A percentile compares a stretch with the other conserved stretches of the same genome.
Conservation (phyloP, 208 protist genomes). For the Novymonas esmeraldas region DNA sequence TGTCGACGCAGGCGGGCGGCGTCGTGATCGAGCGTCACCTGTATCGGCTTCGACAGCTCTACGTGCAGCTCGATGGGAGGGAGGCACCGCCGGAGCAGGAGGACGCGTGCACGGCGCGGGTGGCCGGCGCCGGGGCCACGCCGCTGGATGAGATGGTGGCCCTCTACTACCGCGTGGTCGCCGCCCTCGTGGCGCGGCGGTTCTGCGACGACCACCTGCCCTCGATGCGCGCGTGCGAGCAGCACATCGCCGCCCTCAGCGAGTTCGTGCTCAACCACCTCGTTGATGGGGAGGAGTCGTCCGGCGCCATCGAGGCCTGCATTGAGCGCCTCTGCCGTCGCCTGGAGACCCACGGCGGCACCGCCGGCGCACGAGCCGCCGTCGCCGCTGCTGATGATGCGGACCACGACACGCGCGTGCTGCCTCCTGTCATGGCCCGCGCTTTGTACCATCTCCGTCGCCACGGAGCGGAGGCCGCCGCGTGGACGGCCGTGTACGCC, state of each 20-base stretch:
- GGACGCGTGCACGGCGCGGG: neutral
- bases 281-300: slow-evolving; percentile 2
- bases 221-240: slow-evolving; percentile 21
- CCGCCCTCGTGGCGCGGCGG: slow-evolving; percentile 25
- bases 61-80: slow-evolving; percentile 6
- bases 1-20: slow-evolving; percentile 13
- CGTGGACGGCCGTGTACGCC: slow-evolving; percentile 20
- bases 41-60: slow-evolving; percentile 16
- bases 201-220: slow-evolving; percentile 24
- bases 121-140: slow-evolving; percentile 1
- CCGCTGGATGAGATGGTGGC: slow-evolving; percentile 25
- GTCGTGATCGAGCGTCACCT: slow-evolving; percentile 26
- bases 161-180: slow-evolving; percentile 42
- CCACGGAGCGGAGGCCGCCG: slow-evolving; percentile 4
- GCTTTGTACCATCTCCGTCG: slow-evolving; percentile 19
- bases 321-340: neutral
- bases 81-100: neutral
- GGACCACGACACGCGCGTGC: slow-evolving; percentile 2
- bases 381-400: neutral
- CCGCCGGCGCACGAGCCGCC: too few relatives aligned
- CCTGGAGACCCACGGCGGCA: neutral
- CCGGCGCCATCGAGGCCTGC: slow-evolving; percentile 6
- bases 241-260: slow-evolving; percentile 4
- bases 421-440: slow-evolving; percentile 23
- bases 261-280: slow-evolving; percentile 21